Evolutionary conservation across 768 basidiomycete species (phyloP).

Genomic region (Guyanaporus albipodus): DNA sequence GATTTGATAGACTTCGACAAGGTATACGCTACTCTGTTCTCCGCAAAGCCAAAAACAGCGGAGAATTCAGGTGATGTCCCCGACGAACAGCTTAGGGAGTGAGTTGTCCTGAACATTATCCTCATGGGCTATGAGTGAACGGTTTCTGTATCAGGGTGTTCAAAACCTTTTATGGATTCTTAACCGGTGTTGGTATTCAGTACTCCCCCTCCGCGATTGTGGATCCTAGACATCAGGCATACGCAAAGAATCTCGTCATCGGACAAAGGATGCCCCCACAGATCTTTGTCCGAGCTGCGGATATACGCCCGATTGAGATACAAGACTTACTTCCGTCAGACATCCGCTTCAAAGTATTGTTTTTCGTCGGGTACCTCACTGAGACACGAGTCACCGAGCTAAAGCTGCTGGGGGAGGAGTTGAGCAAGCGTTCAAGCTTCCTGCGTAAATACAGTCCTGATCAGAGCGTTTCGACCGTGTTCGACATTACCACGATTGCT

Average conservation of each 20-base stretch:
- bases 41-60: constrained; percentile 55
- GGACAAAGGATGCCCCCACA: constrained; percentile 36
- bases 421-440: constrained; percentile 20
- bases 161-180: constrained; percentile 34
- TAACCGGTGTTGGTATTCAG: constrained; percentile 35
- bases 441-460: constrained; percentile 25
- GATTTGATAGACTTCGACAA: constrained; percentile 72
- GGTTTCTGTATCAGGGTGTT: constrained; percentile 25
- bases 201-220: constrained; percentile 37
- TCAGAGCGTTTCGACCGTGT: constrained; percentile 24
- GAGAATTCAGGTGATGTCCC: constrained; percentile 31
- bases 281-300: constrained; percentile 32
- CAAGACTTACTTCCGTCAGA: constrained; percentile 37
- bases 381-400: constrained; percentile 19
- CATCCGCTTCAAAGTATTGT: constrained; percentile 33
- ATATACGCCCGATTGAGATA: constrained; percentile 34
- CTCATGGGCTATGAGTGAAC: background rate
- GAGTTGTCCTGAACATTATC: background rate
- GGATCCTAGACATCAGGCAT: constrained; percentile 22
- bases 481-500: constrained; percentile 24
- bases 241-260: constrained; percentile 28
- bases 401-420: constrained; percentile 22
- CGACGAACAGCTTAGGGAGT: constrained; percentile 35
- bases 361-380: constrained; percentile 29
- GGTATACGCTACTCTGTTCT: constrained; percentile 60